These are phyloP conservation scores for Barnettozyma sucrosica DNA, from an alignment of 805 yeast species.

Conservation along the genomic window DNA sequence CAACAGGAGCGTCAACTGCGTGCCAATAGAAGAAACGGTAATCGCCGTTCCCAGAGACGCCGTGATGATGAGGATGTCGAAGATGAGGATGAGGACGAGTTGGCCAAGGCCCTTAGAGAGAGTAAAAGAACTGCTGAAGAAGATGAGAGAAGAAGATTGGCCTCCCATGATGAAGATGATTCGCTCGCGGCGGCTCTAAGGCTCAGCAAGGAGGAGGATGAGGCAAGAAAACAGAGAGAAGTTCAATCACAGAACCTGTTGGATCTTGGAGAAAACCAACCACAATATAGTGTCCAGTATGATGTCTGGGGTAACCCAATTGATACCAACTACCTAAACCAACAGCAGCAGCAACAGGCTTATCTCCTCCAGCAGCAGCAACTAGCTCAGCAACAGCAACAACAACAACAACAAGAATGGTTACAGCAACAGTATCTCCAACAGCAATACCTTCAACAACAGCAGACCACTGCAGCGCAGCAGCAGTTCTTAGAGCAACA, in stretches of 20 bases:
- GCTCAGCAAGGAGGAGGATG: slow-evolving; percentile 73
- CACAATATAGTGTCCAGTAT: slow-evolving; percentile 21
- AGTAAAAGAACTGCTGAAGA: slow-evolving; percentile 79
- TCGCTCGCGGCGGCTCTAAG: slow-evolving; percentile 65
- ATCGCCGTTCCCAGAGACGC: slow-evolving; percentile 30
- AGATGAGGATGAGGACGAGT: slow-evolving; percentile 63
- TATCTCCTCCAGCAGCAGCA: slow-evolving; percentile 32
- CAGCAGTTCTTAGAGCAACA: slow-evolving; percentile 25
- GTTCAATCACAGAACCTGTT: slow-evolving; percentile 42
- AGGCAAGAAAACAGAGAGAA: slow-evolving; percentile 45
- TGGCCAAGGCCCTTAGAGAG: slow-evolving; percentile 75
- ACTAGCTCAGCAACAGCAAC: slow-evolving; percentile 30
- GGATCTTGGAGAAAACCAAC: slow-evolving; percentile 44
- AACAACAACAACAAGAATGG: slow-evolving; percentile 23
- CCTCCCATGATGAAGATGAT: slow-evolving; percentile 33
- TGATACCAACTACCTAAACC: slow-evolving; percentile 17
- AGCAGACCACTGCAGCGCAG: slow-evolving; percentile 19
- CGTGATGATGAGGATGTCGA: slow-evolving; percentile 24
- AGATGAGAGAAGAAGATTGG: slow-evolving; percentile 59
- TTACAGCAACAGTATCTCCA: slow-evolving; percentile 33
- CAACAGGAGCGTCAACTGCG: slow-evolving; percentile 55
- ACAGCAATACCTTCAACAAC: slow-evolving; percentile 30
- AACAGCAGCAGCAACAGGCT: slow-evolving; percentile 37
- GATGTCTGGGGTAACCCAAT: slow-evolving; percentile 28
- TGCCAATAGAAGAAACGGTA: slow-evolving; percentile 27